Evolutionary conservation across 805 yeast genomes (phyloP).

Genomic region (Jamesozyma gamospora): DNA sequence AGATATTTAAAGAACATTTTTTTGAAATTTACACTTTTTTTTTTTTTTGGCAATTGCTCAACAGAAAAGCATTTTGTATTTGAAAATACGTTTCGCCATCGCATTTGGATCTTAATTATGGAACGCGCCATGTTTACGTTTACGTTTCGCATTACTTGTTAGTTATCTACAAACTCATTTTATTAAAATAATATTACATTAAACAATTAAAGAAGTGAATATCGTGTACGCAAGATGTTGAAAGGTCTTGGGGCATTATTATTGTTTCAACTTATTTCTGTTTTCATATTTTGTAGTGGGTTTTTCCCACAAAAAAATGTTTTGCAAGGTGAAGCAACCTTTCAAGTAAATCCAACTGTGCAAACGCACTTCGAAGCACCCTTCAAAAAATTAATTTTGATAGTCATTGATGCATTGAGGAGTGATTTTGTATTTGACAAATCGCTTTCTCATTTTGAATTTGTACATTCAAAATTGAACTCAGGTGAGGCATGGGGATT

Average conservation of each 20-base stretch:
- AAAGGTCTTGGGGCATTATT: conserved; percentile 5
- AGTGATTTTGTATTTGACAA: conserved; percentile 71
- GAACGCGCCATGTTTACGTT: too few relatives aligned
- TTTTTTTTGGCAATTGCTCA: too few relatives aligned
- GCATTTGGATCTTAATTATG: too few relatives aligned
- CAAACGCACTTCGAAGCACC: conserved; percentile 25
- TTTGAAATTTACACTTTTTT: too few relatives aligned
- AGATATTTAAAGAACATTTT: too few relatives aligned
- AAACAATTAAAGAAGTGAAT: too few relatives aligned
- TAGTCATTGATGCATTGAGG: conserved; percentile 90
- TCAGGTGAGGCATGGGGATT: conserved; percentile 71
- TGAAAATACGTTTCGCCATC: too few relatives aligned
- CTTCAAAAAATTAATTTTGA: conserved; percentile 60
- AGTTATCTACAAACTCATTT: too few relatives aligned
- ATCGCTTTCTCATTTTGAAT: conserved; percentile 51
- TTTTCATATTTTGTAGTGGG: conserved; percentile 62
- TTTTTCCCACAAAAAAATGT: conserved; percentile 87
- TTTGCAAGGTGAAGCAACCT: conserved; percentile 47
- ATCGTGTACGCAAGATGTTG: conserved; percentile 1
- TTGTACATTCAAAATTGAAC: conserved; percentile 55
- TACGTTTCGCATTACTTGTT: too few relatives aligned
- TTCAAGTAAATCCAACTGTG: conserved; percentile 25
- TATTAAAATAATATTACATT: too few relatives aligned
- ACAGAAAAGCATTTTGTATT: too few relatives aligned
- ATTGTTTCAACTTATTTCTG: conserved; percentile 40